Conservation (phyloP, 2,329 filamentous ascomycete genomes). For the Diaporthe aspalathi region DNA sequence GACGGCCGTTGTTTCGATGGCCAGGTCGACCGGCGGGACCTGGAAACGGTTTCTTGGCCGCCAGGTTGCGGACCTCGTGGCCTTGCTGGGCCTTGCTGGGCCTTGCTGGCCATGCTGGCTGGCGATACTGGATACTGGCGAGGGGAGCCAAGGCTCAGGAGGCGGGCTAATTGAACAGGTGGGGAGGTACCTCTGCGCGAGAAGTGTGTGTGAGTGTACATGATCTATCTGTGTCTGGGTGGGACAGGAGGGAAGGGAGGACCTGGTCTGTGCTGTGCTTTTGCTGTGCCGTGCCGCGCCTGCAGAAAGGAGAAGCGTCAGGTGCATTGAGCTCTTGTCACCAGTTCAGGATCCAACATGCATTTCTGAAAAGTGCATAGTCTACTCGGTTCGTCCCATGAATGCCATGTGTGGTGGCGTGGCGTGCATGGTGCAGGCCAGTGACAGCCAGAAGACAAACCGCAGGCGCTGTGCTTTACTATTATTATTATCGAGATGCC, state of each 20-base stretch:
- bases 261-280: constrained; percentile 14
- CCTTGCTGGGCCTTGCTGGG: background rate
- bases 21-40: background rate
- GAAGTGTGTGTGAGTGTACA: background rate
- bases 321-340: too few relatives aligned
- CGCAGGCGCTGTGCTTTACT: too few relatives aligned
- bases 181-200: constrained; percentile 1
- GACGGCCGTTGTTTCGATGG: background rate
- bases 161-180: background rate
- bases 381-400: background rate
- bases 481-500: too few relatives aligned
- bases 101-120: constrained; percentile 1
- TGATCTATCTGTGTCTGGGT: background rate
- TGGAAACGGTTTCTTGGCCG: constrained; percentile 25
- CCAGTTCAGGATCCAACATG: too few relatives aligned
- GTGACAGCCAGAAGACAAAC: constrained; percentile 15
- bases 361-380: background rate
- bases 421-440: background rate
- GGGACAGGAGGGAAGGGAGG: background rate
- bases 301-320: background rate
- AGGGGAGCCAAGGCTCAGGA: background rate
- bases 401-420: background rate
- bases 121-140: too few relatives aligned
- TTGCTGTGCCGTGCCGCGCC: too few relatives aligned
- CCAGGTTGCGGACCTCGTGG: constrained; percentile 22